Evolutionary conservation across 257 asterid species (phyloP).

Genomic region (Solanum peruvianum): DNA sequence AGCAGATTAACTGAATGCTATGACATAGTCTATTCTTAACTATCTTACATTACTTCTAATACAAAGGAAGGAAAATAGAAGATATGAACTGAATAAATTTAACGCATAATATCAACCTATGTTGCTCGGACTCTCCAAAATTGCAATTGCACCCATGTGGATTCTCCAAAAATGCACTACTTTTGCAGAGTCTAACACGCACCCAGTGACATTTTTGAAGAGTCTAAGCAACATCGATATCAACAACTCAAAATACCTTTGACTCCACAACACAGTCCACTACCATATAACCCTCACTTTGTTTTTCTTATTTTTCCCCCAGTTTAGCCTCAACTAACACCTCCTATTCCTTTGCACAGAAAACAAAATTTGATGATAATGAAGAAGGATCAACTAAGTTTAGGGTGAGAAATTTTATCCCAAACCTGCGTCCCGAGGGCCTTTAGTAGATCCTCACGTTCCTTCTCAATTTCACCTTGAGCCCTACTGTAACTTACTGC

Average conservation of each 20-base stretch:
- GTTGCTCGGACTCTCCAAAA: background rate
- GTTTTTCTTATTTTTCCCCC: too few relatives aligned
- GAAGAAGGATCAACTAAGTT: background rate
- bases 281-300: too few relatives aligned
- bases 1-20: background rate
- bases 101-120: background rate
- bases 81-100: background rate
- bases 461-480: conserved; percentile 34
- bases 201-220: too few relatives aligned
- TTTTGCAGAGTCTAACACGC: background rate
- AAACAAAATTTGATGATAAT: background rate
- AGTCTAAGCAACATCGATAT: background rate
- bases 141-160: background rate
- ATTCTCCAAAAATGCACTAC: background rate
- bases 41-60: background rate
- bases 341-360: background rate
- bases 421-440: conserved; percentile 45
- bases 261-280: too few relatives aligned
- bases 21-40: background rate
- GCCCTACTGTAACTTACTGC: conserved; percentile 30
- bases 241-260: too few relatives aligned
- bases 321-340: background rate
- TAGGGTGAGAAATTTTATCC: background rate
- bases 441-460: conserved; percentile 27
- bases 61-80: background rate